Base-by-base conservation (phyloP, 192 early-diverging fungal species). In the Lobosporangium transversale region DNA sequence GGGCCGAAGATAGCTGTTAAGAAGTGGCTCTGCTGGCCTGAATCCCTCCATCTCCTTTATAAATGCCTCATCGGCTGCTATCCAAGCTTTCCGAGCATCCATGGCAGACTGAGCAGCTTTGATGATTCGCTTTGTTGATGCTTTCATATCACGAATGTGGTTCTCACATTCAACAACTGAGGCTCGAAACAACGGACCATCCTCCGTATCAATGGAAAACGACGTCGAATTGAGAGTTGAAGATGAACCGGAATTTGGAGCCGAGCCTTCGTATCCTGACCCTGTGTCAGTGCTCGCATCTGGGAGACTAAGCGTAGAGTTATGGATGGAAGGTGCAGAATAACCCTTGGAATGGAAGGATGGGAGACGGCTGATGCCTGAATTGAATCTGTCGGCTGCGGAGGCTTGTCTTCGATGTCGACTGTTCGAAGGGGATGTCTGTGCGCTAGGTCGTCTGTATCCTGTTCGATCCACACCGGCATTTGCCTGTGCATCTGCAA, bases 111-210 rank as follows among this genome's bases (percentile, higher is more conserved):
- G 60, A 7, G 88, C 81, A 7, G 86, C 74, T 60, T 90, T 92
- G 14, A 87, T 58, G 40, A 87, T 78, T n/a, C 84, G 64, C 59
- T 92, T 92, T 0, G 88, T 79, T 14, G 81, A 47, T 6, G 66
- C 61, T 59, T 86, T 88, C 26, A 92, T 80, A 24, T 79, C 65
- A 36, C 63, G 58, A 4, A 87, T 92, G 54, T 85, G 81, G 35
- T 86, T 87, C 53, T 92, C 90, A 18, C 86, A 82, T 24, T 81
- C 67, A 3, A 70, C 73, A 24, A 92, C 65, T 7, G 86, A 89
- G 10, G 85, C 80, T 7, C 89, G 81, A 47, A 92, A 90, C 10
- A 88, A 60, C 14, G 90, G 90, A 6, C 88, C 90, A 54, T 90
- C 90, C 51, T 90, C 88, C 10, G 83, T 81, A 27, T 87, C 85